Conservation (phyloP, 176 grass and related monocot species). For the Leersia perrieri region DNA sequence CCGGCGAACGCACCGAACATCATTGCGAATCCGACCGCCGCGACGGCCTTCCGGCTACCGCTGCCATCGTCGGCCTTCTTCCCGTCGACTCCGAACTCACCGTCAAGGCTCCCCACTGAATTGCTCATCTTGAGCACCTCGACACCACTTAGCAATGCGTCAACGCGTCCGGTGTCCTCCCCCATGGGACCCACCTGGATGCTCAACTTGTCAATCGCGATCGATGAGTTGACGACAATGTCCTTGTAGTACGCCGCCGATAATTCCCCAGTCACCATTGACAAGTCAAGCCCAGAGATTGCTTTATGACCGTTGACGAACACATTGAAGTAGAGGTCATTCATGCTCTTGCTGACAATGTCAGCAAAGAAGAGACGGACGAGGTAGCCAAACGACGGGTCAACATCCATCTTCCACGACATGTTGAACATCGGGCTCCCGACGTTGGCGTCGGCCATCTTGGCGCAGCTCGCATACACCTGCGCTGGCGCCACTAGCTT, state of each 20-base stretch:
- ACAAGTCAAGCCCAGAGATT: constrained; percentile 73
- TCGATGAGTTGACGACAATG: constrained; percentile 59
- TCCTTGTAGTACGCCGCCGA: constrained; percentile 86
- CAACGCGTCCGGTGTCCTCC: constrained; percentile 53
- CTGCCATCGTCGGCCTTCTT: constrained; percentile 46
- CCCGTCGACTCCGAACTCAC: constrained; percentile 90
- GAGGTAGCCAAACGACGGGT: constrained; percentile 56
- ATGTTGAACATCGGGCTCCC: constrained; percentile 71
- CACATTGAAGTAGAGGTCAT: constrained; percentile 95
- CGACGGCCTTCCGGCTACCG: constrained; percentile 40
- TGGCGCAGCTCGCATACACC: constrained; percentile 69
- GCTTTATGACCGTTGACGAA: constrained; percentile 71
- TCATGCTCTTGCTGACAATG: constrained; percentile 74
- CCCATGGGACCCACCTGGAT: constrained; percentile 69
- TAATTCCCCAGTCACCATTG: constrained; percentile 60
- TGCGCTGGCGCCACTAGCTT: constrained; percentile 61
- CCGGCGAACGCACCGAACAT: constrained; percentile 85
- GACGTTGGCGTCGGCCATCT: constrained; percentile 60
- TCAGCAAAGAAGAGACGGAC: constrained; percentile 88
- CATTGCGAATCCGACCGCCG: constrained; percentile 74
- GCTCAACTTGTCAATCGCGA: constrained; percentile 31
- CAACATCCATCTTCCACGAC: constrained; percentile 69
- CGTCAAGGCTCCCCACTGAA: constrained; percentile 76
- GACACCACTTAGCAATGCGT: constrained; percentile 86
- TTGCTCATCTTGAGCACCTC: constrained; percentile 93